A percentile compares a stretch with the other conserved stretches of the same genome.
Conservation (phyloP, 1,284 basidiomycete genomes). For the Sporisorium scitamineum region DNA sequence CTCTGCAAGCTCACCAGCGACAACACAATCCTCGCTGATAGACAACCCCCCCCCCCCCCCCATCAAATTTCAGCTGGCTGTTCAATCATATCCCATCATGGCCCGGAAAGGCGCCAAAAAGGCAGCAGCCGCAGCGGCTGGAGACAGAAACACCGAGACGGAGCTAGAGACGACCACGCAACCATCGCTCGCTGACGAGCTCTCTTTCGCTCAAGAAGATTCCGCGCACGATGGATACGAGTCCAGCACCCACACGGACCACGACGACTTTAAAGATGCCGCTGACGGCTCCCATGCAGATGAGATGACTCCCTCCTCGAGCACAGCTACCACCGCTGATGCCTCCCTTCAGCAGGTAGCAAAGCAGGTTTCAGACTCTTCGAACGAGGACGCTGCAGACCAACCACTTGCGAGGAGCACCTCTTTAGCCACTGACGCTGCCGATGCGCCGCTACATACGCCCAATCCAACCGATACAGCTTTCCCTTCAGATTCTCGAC, state of each 20-base stretch:
- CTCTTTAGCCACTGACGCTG: slow-evolving; percentile 9
- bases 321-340: slow-evolving; percentile 16
- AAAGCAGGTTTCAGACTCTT: not conserved
- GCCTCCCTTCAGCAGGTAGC: not conserved
- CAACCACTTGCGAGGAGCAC: slow-evolving; percentile 3
- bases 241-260: slow-evolving; percentile 45
- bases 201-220: slow-evolving; percentile 17
- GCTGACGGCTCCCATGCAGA: slow-evolving; percentile 40
- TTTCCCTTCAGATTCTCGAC: slow-evolving; percentile 7
- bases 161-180: slow-evolving; percentile 8
- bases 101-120: slow-evolving; percentile 23
- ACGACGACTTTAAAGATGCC: slow-evolving; percentile 50
- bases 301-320: slow-evolving; percentile 26
- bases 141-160: slow-evolving; percentile 3
- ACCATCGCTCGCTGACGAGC: slow-evolving; percentile 30
- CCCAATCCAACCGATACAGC: slow-evolving; percentile 18
- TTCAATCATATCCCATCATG: slow-evolving; percentile 5
- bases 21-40: not conserved
- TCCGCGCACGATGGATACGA: slow-evolving; percentile 30
- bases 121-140: slow-evolving; percentile 4
- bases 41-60: not conserved
- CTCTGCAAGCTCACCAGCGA: not conserved
- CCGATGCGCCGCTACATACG: slow-evolving; percentile 12
- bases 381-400: slow-evolving; percentile 16
- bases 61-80: not conserved